Conservation (phyloP, 352 stramenopile genomes). For the Pythium biforme region DNA sequence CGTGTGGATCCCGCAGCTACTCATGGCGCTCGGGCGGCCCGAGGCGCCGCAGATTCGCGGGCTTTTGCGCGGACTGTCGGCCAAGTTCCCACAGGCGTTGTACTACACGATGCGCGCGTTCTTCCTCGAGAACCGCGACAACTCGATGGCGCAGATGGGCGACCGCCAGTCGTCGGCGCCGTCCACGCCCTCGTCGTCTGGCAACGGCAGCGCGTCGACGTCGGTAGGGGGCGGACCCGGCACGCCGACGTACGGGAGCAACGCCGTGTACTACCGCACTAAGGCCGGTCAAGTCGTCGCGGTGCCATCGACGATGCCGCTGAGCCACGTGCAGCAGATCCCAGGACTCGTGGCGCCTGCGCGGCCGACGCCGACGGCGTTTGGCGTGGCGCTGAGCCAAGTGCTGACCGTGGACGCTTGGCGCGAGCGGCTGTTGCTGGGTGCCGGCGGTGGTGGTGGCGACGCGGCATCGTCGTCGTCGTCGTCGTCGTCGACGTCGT, state of each 20-base stretch:
- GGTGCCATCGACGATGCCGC: constrained; percentile 55
- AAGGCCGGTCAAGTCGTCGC: constrained; percentile 79
- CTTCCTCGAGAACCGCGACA: constrained; percentile 97
- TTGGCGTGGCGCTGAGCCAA: constrained; percentile 58
- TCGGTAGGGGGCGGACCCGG: constrained; percentile 10
- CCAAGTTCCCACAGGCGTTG: constrained; percentile 96
- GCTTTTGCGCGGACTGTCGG: constrained; percentile 74
- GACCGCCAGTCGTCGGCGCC: constrained; percentile 23
- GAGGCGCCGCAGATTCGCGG: constrained; percentile 89
- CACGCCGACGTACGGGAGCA: constrained; percentile 28
- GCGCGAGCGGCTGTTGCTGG: constrained; percentile 37
- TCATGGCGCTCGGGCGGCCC: constrained; percentile 92
- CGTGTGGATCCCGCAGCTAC: constrained; percentile 97
- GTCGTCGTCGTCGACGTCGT: not conserved
- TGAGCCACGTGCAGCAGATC: constrained; percentile 66
- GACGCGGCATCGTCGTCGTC: not conserved
- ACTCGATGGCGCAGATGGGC: constrained; percentile 42
- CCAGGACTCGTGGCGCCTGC: constrained; percentile 69
- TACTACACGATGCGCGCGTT: constrained; percentile 98
- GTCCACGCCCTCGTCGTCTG: constrained; percentile 20
- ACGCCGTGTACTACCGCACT: constrained; percentile 70
- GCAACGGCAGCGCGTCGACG: constrained; percentile 7
- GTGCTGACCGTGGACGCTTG: constrained; percentile 75
- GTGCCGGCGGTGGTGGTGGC: constrained; percentile 5
- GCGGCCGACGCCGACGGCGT: constrained; percentile 56